Base-by-base conservation (phyloP, 2,329 filamentous ascomycete genomes). In the Madurella mycetomatis region DNA sequence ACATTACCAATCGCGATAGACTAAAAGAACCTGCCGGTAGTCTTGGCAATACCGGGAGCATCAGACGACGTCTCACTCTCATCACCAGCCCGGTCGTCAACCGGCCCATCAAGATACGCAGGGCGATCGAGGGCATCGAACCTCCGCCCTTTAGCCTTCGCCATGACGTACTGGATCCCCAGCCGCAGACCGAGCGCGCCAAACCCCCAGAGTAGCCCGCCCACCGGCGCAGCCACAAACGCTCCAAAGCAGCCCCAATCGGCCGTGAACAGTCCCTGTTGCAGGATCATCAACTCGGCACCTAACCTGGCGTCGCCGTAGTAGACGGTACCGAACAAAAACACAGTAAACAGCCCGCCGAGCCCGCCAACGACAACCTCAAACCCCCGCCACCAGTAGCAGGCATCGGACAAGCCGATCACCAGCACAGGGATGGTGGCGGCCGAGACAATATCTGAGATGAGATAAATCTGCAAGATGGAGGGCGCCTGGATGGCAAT, bases 181-280 rank as follows among this genome's bases (percentile, higher is more conserved):
- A 92, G 68, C 30, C 89, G 79, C 41, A 84, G 63, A 13, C 64
- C 76, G 37, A 88, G 77, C 5, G 86, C 87, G 2, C 75, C 79
- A 41, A 84, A 78, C 0, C 83, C 87, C 80, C 86, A 92, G 34
- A 92, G 70, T 16, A 92, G 65, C 18, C 87, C 87, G 1, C 89
- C 89, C 2, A 92, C 71, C 0, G 89, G 89, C 0, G 89, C 88
- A 9, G 86, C 87, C 4, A 92, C 85, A 64, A 92, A 94, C 4
- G 88, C 88, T 63, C 88, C 89, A 69, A 94, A 94, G 1, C 81
- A 87, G 58, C 83, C 86, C 90, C 90, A 94, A 68, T 92, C 88
- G 46, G 84, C 78, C 0, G 77, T 81, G 69, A 92, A 94, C 17
- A 94, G 75, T 0, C 89, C 89, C 60, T 85, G 76, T 66, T 89